A percentile compares a stretch with the other conserved stretches of the same genome.
These are phyloP conservation scores for Parathielavia appendiculata DNA, from an alignment of 495 filamentous ascomycete species.

Conservation along the genomic window DNA sequence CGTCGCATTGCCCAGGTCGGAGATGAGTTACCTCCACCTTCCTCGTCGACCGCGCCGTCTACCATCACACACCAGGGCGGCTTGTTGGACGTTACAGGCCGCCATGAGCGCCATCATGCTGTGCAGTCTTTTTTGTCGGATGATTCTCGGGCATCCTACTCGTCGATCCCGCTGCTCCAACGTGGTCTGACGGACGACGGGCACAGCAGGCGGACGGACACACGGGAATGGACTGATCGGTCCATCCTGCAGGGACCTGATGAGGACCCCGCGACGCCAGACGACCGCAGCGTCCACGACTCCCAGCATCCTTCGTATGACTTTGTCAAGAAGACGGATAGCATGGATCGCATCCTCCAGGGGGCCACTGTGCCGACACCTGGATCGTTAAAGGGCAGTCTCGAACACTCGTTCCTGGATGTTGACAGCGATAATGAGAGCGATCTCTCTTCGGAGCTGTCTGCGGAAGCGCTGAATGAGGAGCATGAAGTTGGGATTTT, in stretches of 20 bases:
- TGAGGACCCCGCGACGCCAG: constrained; percentile 25
- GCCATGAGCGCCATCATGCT: constrained; percentile 14
- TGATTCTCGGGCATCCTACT: constrained; percentile 58
- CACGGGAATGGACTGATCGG: constrained; percentile 43
- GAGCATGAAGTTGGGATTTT: constrained; percentile 37
- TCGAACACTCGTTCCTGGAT: constrained; percentile 60
- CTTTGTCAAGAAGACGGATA: constrained; percentile 45
- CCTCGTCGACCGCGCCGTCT: constrained; percentile 27
- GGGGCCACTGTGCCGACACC: constrained; percentile 22
- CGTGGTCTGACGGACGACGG: constrained; percentile 60
- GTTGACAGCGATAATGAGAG: constrained; percentile 65
- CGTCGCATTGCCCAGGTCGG: constrained; percentile 45
- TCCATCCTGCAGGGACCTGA: constrained; percentile 41
- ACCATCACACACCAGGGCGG: constrained; percentile 21
- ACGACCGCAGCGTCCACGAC: constrained; percentile 30
- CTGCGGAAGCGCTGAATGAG: constrained; percentile 56
- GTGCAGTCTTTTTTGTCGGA: constrained; percentile 46
- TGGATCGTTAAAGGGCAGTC: constrained; percentile 19
- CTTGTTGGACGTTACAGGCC: constrained; percentile 22
- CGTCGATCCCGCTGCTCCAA: constrained; percentile 71
- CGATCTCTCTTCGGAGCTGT: constrained; percentile 76
- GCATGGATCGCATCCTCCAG: constrained; percentile 35
- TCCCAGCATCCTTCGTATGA: constrained; percentile 44
- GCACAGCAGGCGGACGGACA: constrained; percentile 34
- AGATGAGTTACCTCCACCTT: constrained; percentile 25